Evolutionary conservation across 805 yeast species (phyloP).

Genomic region (Wickerhamiella parazyma): DNA sequence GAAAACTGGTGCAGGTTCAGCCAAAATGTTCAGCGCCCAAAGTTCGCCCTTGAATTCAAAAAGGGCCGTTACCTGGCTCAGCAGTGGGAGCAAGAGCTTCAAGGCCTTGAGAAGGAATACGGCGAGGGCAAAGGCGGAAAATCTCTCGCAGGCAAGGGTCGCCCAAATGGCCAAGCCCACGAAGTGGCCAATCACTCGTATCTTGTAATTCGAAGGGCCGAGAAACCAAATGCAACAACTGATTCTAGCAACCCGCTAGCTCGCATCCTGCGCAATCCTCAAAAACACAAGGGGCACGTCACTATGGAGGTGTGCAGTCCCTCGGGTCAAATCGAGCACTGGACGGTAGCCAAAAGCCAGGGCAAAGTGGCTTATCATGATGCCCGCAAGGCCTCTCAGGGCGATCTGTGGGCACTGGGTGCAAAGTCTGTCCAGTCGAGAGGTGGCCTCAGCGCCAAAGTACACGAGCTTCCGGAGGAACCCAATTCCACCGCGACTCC

Average conservation of each 20-base stretch:
- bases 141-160: slow-evolving; percentile 56
- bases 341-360: slow-evolving; percentile 72
- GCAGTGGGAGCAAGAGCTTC: slow-evolving; percentile 43
- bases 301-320: slow-evolving; percentile 66
- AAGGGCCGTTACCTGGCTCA: slow-evolving; percentile 64
- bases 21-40: slow-evolving; percentile 63
- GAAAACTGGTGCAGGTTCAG: slow-evolving; percentile 68
- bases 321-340: slow-evolving; percentile 66
- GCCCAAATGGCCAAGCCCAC: slow-evolving; percentile 54
- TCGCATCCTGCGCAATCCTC: slow-evolving; percentile 50
- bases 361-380: slow-evolving; percentile 72
- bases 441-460: slow-evolving; percentile 18
- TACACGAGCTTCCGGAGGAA: neutral
- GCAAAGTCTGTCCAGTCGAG: slow-evolving; percentile 37
- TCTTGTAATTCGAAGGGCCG: slow-evolving; percentile 48
- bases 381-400: slow-evolving; percentile 71
- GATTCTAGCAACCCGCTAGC: slow-evolving; percentile 40
- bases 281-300: slow-evolving; percentile 72
- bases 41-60: slow-evolving; percentile 68
- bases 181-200: slow-evolving; percentile 67
- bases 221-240: neutral
- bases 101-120: slow-evolving; percentile 22
- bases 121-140: slow-evolving; percentile 39
- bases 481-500: neutral
- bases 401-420: slow-evolving; percentile 76